Evolutionary conservation across 345 rosid species (phyloP), one percentile per base, ranked within the genome.

Genomic region (Streptanthus diversifolius): DNA sequence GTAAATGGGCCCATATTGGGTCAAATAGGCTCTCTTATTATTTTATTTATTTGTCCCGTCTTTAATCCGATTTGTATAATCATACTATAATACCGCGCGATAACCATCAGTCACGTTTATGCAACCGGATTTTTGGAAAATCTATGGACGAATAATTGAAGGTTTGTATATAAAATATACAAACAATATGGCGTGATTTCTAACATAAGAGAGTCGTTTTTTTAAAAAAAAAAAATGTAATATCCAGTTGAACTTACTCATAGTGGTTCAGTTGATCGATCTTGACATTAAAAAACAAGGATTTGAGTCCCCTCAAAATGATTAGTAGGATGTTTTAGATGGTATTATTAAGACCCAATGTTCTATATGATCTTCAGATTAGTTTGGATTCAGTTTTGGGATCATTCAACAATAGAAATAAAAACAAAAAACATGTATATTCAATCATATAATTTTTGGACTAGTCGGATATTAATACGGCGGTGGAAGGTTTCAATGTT

Each of bases 1-100:
- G 52, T 65, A 19, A 58, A 66, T 66, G 66, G 71, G 71, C 77
- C 47, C 21, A 6, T 44, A 29, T 13, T 22, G 54, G 54, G 47
- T 35, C 41, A 47, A 12, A 5, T 27, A 44, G 11, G 37, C 67
- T n/a, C 51, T 21, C 41, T 37, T 39, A 3, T 10, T n/a, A n/a
- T n/a, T n/a, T n/a, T n/a, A n/a, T 33, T 57, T 57, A 33, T 57
- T 33, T 57, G 11, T 19, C 35, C 29, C 63, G 11, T 36, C 30
- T 51, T n/a, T 14, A 7, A 53, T 5, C n/a, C 8, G 30, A 35
- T 35, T 35, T 35, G 39, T 33, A 33, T 33, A 33, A 33, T 32
- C 4, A 29, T 29, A 18, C 24, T 45, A 3, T 8, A 22, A 18
- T 24, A 18, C 11, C 53, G 53, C 25, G 12, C 39, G 55, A 13